phyloP scores from a whole-genome alignment of 2,329 filamentous ascomycete species.

The Fusarium temperatum region DNA sequence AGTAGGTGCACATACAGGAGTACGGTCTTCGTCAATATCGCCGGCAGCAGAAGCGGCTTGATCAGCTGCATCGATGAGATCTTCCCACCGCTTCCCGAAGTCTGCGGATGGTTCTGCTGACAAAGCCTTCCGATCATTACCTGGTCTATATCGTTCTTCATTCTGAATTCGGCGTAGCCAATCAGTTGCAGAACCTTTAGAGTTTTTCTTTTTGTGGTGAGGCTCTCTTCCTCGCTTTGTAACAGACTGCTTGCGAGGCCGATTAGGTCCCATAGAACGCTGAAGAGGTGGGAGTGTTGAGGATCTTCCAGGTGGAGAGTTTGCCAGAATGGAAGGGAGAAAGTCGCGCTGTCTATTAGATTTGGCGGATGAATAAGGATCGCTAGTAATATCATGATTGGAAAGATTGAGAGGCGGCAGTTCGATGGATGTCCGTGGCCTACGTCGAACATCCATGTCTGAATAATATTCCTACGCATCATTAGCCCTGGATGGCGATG shows the following conservation, averaged over 20 bases:
- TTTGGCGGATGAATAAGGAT: conserved; percentile 73
- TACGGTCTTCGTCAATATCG: conserved; percentile 89
- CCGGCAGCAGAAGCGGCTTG: conserved; percentile 84
- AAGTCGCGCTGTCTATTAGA: conserved; percentile 74
- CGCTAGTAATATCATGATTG: conserved; percentile 73
- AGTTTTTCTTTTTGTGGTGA: conserved; percentile 84
- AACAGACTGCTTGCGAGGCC: conserved; percentile 86
- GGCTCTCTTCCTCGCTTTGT: conserved; percentile 78
- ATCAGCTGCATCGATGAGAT: conserved; percentile 87
- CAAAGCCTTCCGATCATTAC: conserved; percentile 80
- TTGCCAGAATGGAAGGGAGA: conserved; percentile 81
- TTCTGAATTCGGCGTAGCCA: conserved; percentile 69
- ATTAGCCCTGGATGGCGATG: conserved; percentile 27
- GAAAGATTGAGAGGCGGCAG: conserved; percentile 72
- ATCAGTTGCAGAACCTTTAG: conserved; percentile 73
- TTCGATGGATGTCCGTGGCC: conserved; percentile 74
- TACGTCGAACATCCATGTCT: conserved; percentile 72
- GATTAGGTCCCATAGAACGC: conserved; percentile 72
- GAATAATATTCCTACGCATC: conserved; percentile 70
- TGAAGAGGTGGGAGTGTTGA: conserved; percentile 88
- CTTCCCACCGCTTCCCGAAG: conserved; percentile 93
- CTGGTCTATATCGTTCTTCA: conserved; percentile 70
- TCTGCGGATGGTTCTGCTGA: conserved; percentile 85
- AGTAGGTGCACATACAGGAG: conserved; percentile 66
- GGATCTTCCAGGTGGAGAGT: conserved; percentile 85